Percentiles rank a stretch among this genome's conserved stretches.
phyloP scores from a whole-genome alignment of 225 moss, liverwort and hornwort species.

The Polytrichum commune region DNA sequence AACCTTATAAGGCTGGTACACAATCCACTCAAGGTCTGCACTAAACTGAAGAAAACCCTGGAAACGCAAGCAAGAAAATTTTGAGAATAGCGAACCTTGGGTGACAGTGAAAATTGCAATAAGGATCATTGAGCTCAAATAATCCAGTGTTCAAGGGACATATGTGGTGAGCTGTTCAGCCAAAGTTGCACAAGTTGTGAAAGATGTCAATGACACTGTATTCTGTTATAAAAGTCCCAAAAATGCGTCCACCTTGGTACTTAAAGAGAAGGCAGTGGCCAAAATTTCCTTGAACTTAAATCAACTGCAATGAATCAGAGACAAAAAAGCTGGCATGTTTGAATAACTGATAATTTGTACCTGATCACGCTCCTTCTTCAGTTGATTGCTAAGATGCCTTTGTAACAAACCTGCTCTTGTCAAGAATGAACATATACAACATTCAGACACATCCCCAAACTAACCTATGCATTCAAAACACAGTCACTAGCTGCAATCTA shows the following conservation, averaged over 20 bases:
- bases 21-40: conserved; percentile 55
- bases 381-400: conserved; percentile 37
- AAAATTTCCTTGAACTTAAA: not conserved
- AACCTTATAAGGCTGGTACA: conserved; percentile 51
- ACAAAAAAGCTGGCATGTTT: not conserved
- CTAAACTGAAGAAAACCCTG: conserved; percentile 60
- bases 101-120: not conserved
- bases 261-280: no score
- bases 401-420: conserved; percentile 44
- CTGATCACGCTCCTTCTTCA: conserved; percentile 51
- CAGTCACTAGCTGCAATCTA: no score
- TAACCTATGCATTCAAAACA: no score
- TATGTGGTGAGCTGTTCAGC: no score
- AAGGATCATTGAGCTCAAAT: not conserved
- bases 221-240: no score
- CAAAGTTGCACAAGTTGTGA: no score
- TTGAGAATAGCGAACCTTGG: not conserved
- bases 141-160: no score
- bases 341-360: conserved; percentile 14
- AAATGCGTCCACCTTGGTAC: no score
- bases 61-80: not conserved
- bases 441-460: no score
- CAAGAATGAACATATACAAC: not conserved
- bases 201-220: no score
- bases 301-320: conserved; percentile 40